Base-by-base conservation (phyloP, 495 filamentous ascomycete species). In the Daldinia loculata region DNA sequence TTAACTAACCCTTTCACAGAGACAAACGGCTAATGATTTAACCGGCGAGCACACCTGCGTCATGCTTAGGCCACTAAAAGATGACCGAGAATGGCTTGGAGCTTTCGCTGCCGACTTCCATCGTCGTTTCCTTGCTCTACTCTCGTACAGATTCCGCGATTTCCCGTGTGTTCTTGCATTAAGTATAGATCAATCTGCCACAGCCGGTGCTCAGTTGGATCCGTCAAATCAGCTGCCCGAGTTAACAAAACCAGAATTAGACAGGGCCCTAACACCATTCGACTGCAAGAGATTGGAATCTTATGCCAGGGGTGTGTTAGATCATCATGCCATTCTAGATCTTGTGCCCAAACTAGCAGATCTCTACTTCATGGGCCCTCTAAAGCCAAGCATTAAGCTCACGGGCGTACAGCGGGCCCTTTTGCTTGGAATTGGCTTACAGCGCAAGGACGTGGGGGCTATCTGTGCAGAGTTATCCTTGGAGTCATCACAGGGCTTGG, bases 31-130 rank as follows among this genome's bases (percentile, higher is more conserved):
- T 6, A 98, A 98, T 75, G 93, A 98, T 52, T 85, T 99, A 27
- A 99, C 95, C 0, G 96, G 96, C 67, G 96, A 99, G 81, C 95
- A 99, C 74, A 94, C 95, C 0, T 97, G 94, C 77, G 94, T 99
- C 36, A 99, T 99, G 96, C 86, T 99, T 34, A 89, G 92, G 58
- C 90, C 92, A 5, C 82, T 94, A 0, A 86, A 88, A 43, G 86
- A 81, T 12, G 93, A 97, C 70, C 84, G 82, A 51, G 85, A 84
- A 71, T 98, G 96, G 95, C 85, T 97, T 12, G 92, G 91, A 38
- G 93, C 93, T 8, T 99, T 94, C 74, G 85, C 95, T 7, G 88
- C 88, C 53, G 96, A 99, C 78, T 99, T 98, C 86, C 95, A 98
- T 69, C 88, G 87, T 61, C 89, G 96, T 30, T 97, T 99, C 80